Conservation (phyloP, 2,329 filamentous ascomycete genomes). For the Catunica adiposa region DNA sequence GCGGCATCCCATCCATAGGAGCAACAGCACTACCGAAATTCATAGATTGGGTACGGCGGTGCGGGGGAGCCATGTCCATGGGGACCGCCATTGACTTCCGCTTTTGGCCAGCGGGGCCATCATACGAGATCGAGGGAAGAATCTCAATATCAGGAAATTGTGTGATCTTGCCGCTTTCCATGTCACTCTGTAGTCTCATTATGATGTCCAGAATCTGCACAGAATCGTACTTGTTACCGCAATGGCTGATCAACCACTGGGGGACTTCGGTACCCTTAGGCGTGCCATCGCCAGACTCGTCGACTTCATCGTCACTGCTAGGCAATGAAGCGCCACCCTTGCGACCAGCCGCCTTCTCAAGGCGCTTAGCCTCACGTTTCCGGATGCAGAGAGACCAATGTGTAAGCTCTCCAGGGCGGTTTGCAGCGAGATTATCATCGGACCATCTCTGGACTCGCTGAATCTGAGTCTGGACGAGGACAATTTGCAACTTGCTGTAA, state of each 20-base stretch:
- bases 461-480: conserved; percentile 47
- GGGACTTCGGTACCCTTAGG: conserved; percentile 29
- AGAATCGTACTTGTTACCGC: conserved; percentile 32
- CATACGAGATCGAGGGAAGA: conserved; percentile 31
- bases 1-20: conserved; percentile 11
- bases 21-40: conserved; percentile 16
- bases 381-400: conserved; percentile 47
- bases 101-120: conserved; percentile 13
- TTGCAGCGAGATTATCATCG: conserved; percentile 27
- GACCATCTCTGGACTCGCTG: conserved; percentile 47
- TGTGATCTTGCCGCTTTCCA: conserved; percentile 25
- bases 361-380: conserved; percentile 46
- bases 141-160: conserved; percentile 44
- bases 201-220: conserved; percentile 32
- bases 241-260: conserved; percentile 31
- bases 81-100: conserved; percentile 7
- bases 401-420: conserved; percentile 29
- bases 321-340: conserved; percentile 21
- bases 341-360: conserved; percentile 19
- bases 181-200: conserved; percentile 28
- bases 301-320: conserved; percentile 19
- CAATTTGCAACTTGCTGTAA: conserved; percentile 45
- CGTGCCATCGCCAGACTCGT: conserved; percentile 21
- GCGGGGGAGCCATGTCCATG: conserved; percentile 11
- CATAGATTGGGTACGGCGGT: conserved; percentile 22